A percentile compares a stretch with the other conserved stretches of the same genome.
phyloP scores from a whole-genome alignment of 345 rosid species.

The Eucalyptus albens region DNA sequence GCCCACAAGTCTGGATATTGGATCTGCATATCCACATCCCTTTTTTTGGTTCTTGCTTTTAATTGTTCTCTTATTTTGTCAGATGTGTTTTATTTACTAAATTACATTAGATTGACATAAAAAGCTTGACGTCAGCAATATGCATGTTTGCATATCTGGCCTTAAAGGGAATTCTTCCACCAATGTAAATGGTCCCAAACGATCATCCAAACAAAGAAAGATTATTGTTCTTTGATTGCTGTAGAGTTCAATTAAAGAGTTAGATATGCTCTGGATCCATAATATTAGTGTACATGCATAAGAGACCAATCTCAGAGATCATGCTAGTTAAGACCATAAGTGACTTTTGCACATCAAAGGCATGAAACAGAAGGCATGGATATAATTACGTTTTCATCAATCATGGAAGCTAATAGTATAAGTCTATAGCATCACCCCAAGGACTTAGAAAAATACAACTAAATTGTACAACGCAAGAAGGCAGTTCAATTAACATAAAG shows the following conservation, averaged over 20 bases:
- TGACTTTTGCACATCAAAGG: background rate
- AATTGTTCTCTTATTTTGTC: background rate
- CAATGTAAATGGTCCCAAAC: background rate
- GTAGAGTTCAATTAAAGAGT: background rate
- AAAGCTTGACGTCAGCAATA: background rate
- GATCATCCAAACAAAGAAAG: background rate
- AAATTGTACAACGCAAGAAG: background rate
- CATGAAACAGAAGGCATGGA: background rate
- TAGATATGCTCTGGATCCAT: background rate
- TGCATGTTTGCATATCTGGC: background rate
- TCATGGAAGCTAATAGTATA: background rate
- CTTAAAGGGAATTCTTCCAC: background rate
- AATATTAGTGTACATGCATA: background rate
- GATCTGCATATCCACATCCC: background rate
- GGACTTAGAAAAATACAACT: background rate
- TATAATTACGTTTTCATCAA: background rate
- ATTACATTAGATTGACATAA: background rate
- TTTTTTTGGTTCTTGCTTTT: background rate
- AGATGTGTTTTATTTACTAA: background rate
- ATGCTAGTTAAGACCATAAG: background rate
- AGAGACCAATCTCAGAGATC: background rate
- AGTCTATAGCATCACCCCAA: background rate
- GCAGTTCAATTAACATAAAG: background rate
- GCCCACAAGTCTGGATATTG: background rate
- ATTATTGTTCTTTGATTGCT: background rate